Evolutionary conservation across 805 yeast species (phyloP), one percentile per base, ranked within the genome.

Genomic region (Lachancea nothofagi): DNA sequence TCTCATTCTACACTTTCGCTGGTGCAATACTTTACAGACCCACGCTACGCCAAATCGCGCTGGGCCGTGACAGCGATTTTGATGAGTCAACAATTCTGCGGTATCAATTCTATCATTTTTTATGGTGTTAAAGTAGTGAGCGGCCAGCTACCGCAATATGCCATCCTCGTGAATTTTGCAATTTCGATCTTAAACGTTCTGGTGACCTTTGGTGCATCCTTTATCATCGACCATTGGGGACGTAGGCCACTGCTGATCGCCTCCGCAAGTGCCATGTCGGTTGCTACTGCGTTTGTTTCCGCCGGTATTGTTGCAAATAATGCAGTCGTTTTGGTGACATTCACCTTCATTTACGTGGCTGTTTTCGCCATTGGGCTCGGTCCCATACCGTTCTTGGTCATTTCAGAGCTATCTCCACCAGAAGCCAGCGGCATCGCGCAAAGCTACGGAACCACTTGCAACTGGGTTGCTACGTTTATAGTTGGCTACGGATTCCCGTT

Each of bases 281-380:
- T 78, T 1, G 69, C 81, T 31, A 68, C 94, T 0, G 66, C 78
- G 0, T 48, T 78, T 3, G 75, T 90, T 56, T 80, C 86, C 1
- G 30, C 74, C 17, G 90, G 94, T 2, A 81, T 90, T 27, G 54
- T 75, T 14, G 45, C 58, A 13, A 59, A 67, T 2, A 64, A 64
- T 36, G 67, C 83, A 0, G 23, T 62, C 0, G 44, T 80, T 10
- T 71, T 89, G 1, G 78, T 83, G 1, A 36, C 72, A 1, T 78
- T 88, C 8, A 80, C 88, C 0, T 74, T 86, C 39, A 55, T 72
- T 1, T 89, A 87, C 57, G 88, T 90, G 35, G 78, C 83, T 1
- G 75, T 87, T 20, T 93, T 90, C 67, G 97, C 97, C 0, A 66
- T 83, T 24, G 98, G 98, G 0, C 60, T 88, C 45, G 98, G 98